Percentiles rank a stretch among this genome's conserved stretches.
Evolutionary conservation across 371 early-diverging fungal species (phyloP).

Genomic region (Lichtheimia corymbifera): DNA sequence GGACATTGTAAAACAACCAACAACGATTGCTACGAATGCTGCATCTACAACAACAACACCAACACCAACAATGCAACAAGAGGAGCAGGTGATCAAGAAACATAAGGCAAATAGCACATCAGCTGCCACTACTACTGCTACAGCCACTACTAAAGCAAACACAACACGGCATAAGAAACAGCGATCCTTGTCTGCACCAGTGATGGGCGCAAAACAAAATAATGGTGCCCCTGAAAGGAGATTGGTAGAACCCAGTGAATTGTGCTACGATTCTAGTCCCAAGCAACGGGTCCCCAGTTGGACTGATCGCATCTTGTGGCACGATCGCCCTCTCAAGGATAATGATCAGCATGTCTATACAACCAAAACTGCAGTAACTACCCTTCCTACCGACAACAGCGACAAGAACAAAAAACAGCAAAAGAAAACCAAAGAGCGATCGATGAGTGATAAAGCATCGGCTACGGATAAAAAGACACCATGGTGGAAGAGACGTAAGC

Average conservation of each 20-base stretch:
- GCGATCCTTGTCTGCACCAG: not conserved
- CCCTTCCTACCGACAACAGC: too few species aligned
- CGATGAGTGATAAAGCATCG: not conserved
- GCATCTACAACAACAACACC: not conserved
- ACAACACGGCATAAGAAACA: not conserved
- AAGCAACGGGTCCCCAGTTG: conserved; percentile 89
- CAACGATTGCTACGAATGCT: not conserved
- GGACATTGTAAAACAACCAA: not conserved
- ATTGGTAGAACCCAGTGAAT: conserved; percentile 8
- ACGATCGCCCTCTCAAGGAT: conserved; percentile 28
- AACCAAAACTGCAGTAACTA: too few species aligned
- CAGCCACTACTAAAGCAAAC: not conserved
- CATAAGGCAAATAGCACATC: not conserved
- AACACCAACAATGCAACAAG: not conserved
- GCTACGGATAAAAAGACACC: not conserved
- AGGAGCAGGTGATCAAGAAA: not conserved
- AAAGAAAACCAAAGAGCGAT: not conserved
- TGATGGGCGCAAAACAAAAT: not conserved
- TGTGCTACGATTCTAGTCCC: conserved; percentile 71
- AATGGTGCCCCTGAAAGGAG: not conserved
- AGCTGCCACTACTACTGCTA: conserved; percentile 4
- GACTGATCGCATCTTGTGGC: conserved; percentile 88
- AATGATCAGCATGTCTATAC: too few species aligned
- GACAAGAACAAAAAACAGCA: not conserved
- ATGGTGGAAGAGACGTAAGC: conserved; percentile 15